Base-by-base conservation (phyloP, 2,329 filamentous ascomycete species). In the Xylaria multiplex region DNA sequence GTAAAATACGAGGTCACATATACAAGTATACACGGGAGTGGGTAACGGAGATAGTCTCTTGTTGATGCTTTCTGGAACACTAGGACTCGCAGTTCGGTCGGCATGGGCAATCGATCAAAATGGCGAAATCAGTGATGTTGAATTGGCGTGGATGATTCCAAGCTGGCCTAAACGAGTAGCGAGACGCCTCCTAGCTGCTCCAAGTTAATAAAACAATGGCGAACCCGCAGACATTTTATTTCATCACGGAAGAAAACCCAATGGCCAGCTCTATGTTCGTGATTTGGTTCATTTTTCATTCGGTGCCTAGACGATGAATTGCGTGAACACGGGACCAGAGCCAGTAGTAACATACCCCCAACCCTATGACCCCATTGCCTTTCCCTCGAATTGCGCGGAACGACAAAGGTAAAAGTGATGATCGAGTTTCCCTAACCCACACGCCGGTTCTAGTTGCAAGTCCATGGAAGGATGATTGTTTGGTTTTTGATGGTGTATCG, bases 371-470 rank as follows among this genome's bases (percentile, higher is more conserved):
- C 72, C 65, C 72, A 69, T 72, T 73, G 72, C 74, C 73, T 72
- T 68, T 75, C 69, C 74, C 73, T 75, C 71, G 70, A 76, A 74
- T 71, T 71, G 71, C 72, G 70, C 69, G 68, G 73, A 71, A 73
- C 70, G 73, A 76, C 74, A 73, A 74, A 71, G 70, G 74, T 72
- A 74, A 75, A 76, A 74, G 73, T 71, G 73, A 75, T 73, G 72
- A 76, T 75, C 70, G 71, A 75, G 72, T 75, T 72, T 77, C 75
- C 74, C 72, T 75, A 74, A 74, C 74, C 75, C 74, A 74, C 75
- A 74, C 75, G 75, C 76, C 76, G 72, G 70, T 72, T 77, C 76
- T 77, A 77, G 73, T 75, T 75, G 74, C 76, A 76, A 74, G 71
- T 75, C 70, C 70, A 73, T 73, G 69, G 62, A 68, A 66, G 67